phyloP scores from a whole-genome alignment of 2,329 filamentous ascomycete genomes.

The Polychaeton citri region DNA sequence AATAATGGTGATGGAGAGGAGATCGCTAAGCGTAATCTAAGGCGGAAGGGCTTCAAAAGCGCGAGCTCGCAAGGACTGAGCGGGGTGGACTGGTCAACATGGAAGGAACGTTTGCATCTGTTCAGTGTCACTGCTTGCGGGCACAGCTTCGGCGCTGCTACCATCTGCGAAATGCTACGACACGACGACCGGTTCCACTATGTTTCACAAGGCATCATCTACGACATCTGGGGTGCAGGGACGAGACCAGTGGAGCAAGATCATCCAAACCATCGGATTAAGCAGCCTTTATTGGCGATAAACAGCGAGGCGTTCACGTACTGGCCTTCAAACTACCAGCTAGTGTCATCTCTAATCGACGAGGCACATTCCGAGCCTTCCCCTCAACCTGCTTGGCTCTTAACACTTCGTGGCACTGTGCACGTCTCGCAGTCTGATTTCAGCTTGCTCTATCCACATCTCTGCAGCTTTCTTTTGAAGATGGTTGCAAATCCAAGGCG shows the following conservation, averaged over 20 bases:
- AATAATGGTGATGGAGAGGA: conserved; percentile 40
- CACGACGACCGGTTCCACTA: conserved; percentile 41
- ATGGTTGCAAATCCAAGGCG: conserved; percentile 49
- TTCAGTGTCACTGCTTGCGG: conserved; percentile 48
- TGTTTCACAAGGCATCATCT: conserved; percentile 50
- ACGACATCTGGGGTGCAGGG: conserved; percentile 51
- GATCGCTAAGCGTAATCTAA: conserved; percentile 40
- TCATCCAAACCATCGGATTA: conserved; percentile 30
- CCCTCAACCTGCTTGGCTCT: conserved; percentile 29
- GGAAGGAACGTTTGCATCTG: conserved; percentile 43
- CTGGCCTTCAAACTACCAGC: conserved; percentile 51
- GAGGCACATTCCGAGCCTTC: conserved; percentile 36
- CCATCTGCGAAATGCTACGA: conserved; percentile 46
- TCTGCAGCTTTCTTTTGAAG: conserved; percentile 47
- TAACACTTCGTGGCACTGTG: conserved; percentile 44
- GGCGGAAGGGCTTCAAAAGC: conserved; percentile 44
- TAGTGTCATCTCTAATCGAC: conserved; percentile 42
- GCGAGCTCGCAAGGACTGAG: conserved; percentile 46
- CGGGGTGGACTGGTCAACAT: conserved; percentile 43
- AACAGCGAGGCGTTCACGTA: conserved; percentile 59
- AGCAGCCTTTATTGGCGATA: conserved; percentile 47
- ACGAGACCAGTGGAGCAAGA: conserved; percentile 29
- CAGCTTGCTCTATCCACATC: conserved; percentile 47
- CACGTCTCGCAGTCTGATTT: conserved; percentile 57
- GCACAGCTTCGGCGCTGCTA: conserved; percentile 55